These are phyloP conservation scores for Terfezia boudieri DNA, from an alignment of 495 filamentous ascomycete genomes.

Conservation along the genomic window DNA sequence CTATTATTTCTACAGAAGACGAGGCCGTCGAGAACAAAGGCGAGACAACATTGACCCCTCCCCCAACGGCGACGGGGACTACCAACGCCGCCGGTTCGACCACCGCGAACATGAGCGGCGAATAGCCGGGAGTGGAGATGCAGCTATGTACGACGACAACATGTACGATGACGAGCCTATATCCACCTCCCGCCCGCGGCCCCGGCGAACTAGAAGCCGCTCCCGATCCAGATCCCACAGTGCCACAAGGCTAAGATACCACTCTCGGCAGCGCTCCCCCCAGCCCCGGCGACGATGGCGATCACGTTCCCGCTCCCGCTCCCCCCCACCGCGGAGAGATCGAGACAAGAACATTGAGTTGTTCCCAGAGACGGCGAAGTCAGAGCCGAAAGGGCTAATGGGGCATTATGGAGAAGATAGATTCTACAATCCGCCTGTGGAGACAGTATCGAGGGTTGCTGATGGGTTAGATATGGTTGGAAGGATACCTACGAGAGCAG, in stretches of 20 bases:
- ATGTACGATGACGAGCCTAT: constrained; percentile 14
- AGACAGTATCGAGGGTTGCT: background rate
- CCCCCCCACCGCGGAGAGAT: background rate
- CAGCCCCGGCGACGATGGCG: no score
- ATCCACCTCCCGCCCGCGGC: background rate
- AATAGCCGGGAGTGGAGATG: constrained; percentile 8
- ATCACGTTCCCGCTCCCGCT: background rate
- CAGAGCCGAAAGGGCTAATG: constrained; percentile 4
- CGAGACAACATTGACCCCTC: constrained; percentile 19
- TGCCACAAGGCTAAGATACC: background rate
- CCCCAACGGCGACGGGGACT: constrained; percentile 18
- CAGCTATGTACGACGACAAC: constrained; percentile 5
- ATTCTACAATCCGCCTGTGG: background rate
- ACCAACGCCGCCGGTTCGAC: constrained; percentile 12
- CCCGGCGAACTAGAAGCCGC: background rate
- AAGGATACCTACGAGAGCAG: background rate
- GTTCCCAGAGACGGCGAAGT: constrained; percentile 9
- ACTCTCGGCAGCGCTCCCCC: no score
- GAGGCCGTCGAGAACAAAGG: constrained; percentile 7
- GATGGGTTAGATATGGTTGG: no score
- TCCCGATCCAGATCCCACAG: background rate
- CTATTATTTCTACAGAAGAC: constrained; percentile 4
- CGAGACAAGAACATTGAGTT: constrained; percentile 6
- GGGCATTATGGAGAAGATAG: background rate
- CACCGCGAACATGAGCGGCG: constrained; percentile 9